Base-by-base conservation (phyloP, 768 basidiomycete species). In the Pulveroboletus sp. region DNA sequence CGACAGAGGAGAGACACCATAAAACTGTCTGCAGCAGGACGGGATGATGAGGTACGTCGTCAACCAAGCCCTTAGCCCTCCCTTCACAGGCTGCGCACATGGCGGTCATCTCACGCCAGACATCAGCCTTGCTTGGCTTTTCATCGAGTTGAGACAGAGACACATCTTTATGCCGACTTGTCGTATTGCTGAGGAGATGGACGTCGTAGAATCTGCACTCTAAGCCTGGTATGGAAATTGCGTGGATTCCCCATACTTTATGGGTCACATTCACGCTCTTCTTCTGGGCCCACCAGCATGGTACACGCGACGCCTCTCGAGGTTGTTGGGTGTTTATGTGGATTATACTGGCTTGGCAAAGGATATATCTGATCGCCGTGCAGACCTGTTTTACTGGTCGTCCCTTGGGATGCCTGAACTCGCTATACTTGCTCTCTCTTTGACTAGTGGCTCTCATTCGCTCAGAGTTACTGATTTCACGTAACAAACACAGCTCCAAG, bases 1-100 rank as follows among this genome's bases (percentile, higher is more conserved):
- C 50, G 44, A 28, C 53, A 51, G 47, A 63, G 49, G 40, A 61
- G 56, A 35, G 61, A 50, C 36, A 55, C 58, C 2, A 43, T 65
- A 13, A 60, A 51, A 26, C 49, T 47, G 1, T 10, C 17, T 14
- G 8, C 35, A 17, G 38, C 14, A 35, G 37, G 30, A 18, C 44
- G 36, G 7, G 38, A 21, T 17, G 43, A 50, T 24, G 46, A 60
- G 57, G 62, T 65, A 28, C 27, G 60, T 55, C 8, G 24, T 48
- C 1, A 9, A 21, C 21, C 27, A 15, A 15, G 32, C 35, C n/a
- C 5, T 24, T 21, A 14, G 5, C 32, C 21, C 8, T 26, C 1
- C 40, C 37, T 51, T 31, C 14, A 31, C 6, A 35, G 31, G 3
- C 11, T 35, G 30, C 9, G 30, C 24, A 18, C n/a, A 15, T 28